These are phyloP conservation scores for Crithidia acanthocephali DNA, from an alignment of 208 protist species.

Conservation along the genomic window DNA sequence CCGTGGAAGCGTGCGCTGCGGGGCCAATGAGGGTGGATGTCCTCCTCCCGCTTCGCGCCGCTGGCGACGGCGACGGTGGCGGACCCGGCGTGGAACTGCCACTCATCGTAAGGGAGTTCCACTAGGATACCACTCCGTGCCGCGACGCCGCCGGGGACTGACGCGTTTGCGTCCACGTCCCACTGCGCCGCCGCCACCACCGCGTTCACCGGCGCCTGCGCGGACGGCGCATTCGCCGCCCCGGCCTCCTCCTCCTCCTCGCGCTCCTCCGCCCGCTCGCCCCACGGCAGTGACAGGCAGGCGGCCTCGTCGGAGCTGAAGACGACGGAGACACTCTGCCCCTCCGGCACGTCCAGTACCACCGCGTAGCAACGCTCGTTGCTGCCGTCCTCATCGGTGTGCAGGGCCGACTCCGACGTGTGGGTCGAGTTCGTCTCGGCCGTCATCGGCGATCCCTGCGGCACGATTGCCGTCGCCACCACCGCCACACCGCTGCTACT, in stretches of 20 bases:
- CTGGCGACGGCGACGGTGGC: slow-evolving; percentile 92
- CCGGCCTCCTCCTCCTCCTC: neutral
- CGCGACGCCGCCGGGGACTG: neutral
- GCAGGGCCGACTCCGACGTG: slow-evolving; percentile 7
- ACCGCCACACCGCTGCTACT: neutral
- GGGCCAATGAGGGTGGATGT: slow-evolving; percentile 94
- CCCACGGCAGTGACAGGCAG: slow-evolving; percentile 12
- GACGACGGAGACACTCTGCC: slow-evolving; percentile 13
- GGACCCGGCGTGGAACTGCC: slow-evolving; percentile 24
- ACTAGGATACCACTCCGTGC: neutral
- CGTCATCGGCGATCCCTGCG: slow-evolving; percentile 2
- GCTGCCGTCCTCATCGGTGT: neutral
- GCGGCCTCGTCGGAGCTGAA: slow-evolving; percentile 24
- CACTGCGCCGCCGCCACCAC: neutral
- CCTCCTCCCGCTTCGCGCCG: slow-evolving; percentile 84
- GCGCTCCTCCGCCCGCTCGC: neutral
- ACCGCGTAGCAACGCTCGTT: slow-evolving; percentile 23
- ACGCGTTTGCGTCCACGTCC: neutral
- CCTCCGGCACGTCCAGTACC: slow-evolving; percentile 21
- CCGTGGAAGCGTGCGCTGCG: slow-evolving; percentile 24
- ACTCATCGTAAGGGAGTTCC: slow-evolving; percentile 24
- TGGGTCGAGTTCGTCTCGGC: slow-evolving; percentile 9
- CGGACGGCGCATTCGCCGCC: no score
- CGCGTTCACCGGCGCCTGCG: neutral
- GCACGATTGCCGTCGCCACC: slow-evolving; percentile 1